These are phyloP conservation scores for Eimeria maxima DNA, from an alignment of 169 alveolate genomes.

Conservation along the genomic window DNA sequence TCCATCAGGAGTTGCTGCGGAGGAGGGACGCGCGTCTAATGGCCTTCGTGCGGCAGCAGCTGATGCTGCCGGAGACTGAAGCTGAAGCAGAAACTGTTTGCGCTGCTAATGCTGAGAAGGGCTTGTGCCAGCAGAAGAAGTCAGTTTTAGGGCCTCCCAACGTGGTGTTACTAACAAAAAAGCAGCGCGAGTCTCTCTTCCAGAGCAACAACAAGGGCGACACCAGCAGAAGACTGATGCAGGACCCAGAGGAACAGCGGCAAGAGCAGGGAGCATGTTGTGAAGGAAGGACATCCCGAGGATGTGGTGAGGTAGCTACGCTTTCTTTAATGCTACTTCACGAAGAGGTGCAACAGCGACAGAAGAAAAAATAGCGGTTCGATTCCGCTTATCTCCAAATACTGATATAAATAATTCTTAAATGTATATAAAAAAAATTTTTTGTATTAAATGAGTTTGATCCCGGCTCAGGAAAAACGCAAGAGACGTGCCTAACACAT, in stretches of 20 bases:
- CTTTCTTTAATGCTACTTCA: background rate
- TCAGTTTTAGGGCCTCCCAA: background rate
- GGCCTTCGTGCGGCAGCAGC: slow-evolving; percentile 73
- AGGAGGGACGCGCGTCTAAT: slow-evolving; percentile 30
- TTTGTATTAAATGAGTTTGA: slow-evolving; percentile 64
- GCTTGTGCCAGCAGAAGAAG: background rate
- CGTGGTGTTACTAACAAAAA: slow-evolving; percentile 17
- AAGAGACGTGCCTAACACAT: slow-evolving; percentile 72
- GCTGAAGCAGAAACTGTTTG: background rate
- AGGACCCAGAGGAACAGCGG: slow-evolving; percentile 8
- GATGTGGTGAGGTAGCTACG: slow-evolving; percentile 1
- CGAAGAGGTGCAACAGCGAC: background rate
- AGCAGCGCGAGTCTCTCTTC: background rate
- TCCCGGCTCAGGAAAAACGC: slow-evolving; percentile 81
- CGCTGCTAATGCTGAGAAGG: background rate
- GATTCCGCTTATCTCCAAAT: slow-evolving; percentile 80
- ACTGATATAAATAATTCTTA: slow-evolving; percentile 26
- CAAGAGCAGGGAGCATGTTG: background rate
- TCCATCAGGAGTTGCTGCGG: slow-evolving; percentile 40
- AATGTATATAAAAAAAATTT: background rate
- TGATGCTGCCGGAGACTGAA: slow-evolving; percentile 27
- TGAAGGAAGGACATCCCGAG: background rate
- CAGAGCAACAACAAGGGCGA: background rate
- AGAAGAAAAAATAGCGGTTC: slow-evolving; percentile 65
- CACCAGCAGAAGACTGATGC: background rate